Base-by-base conservation (phyloP, 805 yeast genomes). In the Starmerella vitae region DNA sequence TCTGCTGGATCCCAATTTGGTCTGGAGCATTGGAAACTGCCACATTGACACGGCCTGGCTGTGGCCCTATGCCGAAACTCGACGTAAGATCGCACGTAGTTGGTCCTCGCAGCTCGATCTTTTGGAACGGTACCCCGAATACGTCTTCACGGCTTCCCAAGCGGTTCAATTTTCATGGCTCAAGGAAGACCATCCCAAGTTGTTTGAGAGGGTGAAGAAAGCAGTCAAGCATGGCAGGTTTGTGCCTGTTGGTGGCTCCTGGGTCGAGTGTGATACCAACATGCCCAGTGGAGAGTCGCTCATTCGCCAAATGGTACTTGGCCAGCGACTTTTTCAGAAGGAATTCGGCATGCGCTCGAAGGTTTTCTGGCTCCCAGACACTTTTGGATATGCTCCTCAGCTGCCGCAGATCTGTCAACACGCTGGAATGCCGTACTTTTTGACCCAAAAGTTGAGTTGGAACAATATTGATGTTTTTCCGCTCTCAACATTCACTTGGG, bases 21-120 rank as follows among this genome's bases (percentile, higher is more conserved):
- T 86, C 9, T 78, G 65, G 58, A 94, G 82, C 7, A 70, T 91
- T 48, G 98, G 98, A 31, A 82, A 91, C 57, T 91, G 97, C 58
- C 97, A 86, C 58, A 86, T 86, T 50, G 98, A 88, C 55, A 88
- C 97, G 14, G 97, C 97, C 13, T 88, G 98, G 98, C 67, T 85
- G 42, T 88, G 98, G 98, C 97, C 96, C n/a, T 88, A 79, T 65
- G 96, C 94, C 2, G 96, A 91, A 57, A 84, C 97, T 1, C 78
- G 81, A 51, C 72, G 97, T 37, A 88, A 88, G 56, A 74, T 88
- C 39, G 94, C 86, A 2, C 70, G 98, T 48, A 83, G 94, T 5
- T 88, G 97, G 97, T 77, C 94, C 0, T 74, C 94, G 8, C 98
- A 88, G 62, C 64, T 88, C 37, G 77, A 83, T 39, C 60, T 91